Evolutionary conservation across 257 asterid genomes (phyloP).

Genomic region (Jasminum sambac): DNA sequence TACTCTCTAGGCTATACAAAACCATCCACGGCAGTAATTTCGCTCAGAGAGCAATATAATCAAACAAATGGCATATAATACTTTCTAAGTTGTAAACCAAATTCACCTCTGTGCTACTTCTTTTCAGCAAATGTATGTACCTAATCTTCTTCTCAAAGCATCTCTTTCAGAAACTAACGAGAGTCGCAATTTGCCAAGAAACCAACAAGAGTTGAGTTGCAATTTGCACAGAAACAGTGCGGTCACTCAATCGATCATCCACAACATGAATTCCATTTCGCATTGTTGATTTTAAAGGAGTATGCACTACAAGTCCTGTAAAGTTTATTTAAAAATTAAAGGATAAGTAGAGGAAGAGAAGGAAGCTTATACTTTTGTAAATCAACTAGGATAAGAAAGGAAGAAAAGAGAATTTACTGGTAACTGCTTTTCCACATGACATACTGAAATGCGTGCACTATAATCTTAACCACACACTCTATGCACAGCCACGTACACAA

Average conservation of each 20-base stretch:
- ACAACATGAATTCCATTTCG: too few relatives aligned
- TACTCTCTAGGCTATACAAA: not conserved
- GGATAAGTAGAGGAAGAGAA: not conserved
- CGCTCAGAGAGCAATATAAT: not conserved
- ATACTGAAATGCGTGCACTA: not conserved
- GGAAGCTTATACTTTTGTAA: not conserved
- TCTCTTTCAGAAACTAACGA: conserved; percentile 52
- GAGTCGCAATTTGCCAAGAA: conserved; percentile 41
- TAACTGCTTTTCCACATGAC: not conserved
- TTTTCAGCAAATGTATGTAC: conserved; percentile 46
- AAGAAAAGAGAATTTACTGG: not conserved
- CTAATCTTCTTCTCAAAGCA: conserved; percentile 53
- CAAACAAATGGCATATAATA: not conserved
- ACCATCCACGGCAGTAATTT: not conserved
- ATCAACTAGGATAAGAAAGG: too few relatives aligned
- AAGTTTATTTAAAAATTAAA: too few relatives aligned
- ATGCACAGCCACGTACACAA: too few relatives aligned
- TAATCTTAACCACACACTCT: too few relatives aligned
- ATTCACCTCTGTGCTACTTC: conserved; percentile 55
- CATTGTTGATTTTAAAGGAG: too few relatives aligned
- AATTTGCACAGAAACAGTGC: too few relatives aligned
- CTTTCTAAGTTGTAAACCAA: conserved; percentile 2
- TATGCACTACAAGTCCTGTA: too few relatives aligned
- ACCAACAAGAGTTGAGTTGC: too few relatives aligned
- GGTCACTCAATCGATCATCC: too few relatives aligned